phyloP scores from a whole-genome alignment of 2,329 filamentous ascomycete genomes.

The Trichoderma simmonsii region DNA sequence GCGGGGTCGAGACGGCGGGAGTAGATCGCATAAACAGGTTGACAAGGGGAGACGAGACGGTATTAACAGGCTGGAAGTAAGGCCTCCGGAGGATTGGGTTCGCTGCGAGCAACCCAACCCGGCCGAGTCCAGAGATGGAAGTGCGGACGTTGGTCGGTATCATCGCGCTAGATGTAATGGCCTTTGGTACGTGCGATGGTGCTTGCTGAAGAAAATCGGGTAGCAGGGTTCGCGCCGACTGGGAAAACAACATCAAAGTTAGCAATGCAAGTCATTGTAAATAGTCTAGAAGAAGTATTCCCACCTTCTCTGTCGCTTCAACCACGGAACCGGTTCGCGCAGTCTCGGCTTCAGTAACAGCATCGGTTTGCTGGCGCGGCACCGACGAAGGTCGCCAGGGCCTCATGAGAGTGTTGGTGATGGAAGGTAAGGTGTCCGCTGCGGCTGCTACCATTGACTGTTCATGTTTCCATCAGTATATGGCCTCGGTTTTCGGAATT shows the following conservation, averaged over 20 bases:
- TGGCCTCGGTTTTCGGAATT: neutral
- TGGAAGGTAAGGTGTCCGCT: conserved; percentile 46
- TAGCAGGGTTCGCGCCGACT: conserved; percentile 23
- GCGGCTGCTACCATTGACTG: conserved; percentile 39
- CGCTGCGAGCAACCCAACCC: conserved; percentile 31
- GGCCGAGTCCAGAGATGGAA: conserved; percentile 27
- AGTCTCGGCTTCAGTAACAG: conserved; percentile 12
- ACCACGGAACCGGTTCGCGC: conserved; percentile 11
- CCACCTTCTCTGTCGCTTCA: conserved; percentile 14
- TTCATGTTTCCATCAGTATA: neutral
- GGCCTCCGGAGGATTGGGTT: conserved; percentile 30
- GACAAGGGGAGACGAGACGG: conserved; percentile 23
- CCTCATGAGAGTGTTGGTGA: conserved; percentile 39
- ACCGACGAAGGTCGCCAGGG: conserved; percentile 31
- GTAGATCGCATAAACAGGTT: conserved; percentile 27
- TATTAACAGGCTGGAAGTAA: conserved; percentile 25
- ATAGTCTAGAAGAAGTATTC: neutral
- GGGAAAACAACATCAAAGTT: conserved; percentile 4
- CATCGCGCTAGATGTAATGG: neutral
- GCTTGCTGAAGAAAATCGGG: conserved; percentile 31
- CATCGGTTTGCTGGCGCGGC: conserved; percentile 19
- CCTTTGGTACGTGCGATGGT: neutral
- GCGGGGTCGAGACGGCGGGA: conserved; percentile 23
- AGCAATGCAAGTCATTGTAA: conserved; percentile 10
- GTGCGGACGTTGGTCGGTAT: conserved; percentile 3